Conservation (phyloP, 2,329 filamentous ascomycete species). For the Thielaviopsis euricoi region DNA sequence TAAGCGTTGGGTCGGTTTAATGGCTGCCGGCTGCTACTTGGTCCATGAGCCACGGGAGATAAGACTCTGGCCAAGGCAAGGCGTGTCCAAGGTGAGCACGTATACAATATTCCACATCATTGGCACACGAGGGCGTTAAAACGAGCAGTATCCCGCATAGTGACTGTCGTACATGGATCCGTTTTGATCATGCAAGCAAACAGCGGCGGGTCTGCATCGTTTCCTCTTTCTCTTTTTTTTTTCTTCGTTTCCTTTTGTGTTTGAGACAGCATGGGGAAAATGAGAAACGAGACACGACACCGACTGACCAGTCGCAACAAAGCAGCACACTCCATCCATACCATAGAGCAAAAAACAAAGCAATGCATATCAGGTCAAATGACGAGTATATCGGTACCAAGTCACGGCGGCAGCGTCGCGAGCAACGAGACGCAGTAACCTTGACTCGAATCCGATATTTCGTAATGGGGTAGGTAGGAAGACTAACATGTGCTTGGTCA, state of each 20-base stretch:
- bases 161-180: neutral
- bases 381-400: neutral
- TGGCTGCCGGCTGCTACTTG: neutral
- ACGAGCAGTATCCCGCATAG: neutral
- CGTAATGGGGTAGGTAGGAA: slow-evolving; percentile 41
- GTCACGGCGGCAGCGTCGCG: slow-evolving; percentile 13
- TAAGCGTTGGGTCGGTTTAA: neutral
- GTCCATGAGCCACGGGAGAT: neutral
- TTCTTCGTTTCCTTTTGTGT: neutral
- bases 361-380: neutral
- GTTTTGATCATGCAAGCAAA: neutral
- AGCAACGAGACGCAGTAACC: slow-evolving; percentile 15
- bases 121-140: neutral
- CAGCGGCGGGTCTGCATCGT: neutral
- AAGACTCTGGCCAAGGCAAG: neutral
- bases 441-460: neutral
- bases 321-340: neutral
- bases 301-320: neutral
- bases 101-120: neutral
- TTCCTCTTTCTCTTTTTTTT: neutral
- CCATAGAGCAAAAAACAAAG: slow-evolving; percentile 10
- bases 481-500: slow-evolving; percentile 99
- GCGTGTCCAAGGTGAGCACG: neutral
- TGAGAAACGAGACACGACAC: neutral
- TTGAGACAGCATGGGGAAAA: neutral